phyloP scores from a whole-genome alignment of 2,329 filamentous ascomycete species.

The Allantophomopsis lycopodina region DNA sequence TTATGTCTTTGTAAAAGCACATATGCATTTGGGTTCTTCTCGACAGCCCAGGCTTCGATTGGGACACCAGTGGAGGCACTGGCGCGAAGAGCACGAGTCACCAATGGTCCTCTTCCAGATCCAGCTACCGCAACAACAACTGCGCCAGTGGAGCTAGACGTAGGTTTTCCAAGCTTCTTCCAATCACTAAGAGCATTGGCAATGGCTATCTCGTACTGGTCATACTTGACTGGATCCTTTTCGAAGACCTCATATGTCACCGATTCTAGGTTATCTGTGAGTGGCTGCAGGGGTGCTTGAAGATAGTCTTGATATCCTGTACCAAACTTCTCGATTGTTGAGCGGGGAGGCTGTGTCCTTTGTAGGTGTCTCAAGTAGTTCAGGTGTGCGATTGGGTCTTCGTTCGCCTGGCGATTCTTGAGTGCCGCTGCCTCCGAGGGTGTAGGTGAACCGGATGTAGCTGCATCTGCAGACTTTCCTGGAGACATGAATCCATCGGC shows the following conservation, averaged over 20 bases:
- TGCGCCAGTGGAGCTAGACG: constrained; percentile 53
- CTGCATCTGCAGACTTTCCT: constrained; percentile 24
- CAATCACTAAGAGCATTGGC: constrained; percentile 72
- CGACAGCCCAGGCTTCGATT: constrained; percentile 81
- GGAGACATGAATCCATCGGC: constrained; percentile 22
- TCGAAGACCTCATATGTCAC: constrained; percentile 98
- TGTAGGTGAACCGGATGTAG: constrained; percentile 31
- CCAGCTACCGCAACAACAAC: constrained; percentile 87
- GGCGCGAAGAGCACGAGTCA: constrained; percentile 74
- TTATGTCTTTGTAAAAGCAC: constrained; percentile 86
- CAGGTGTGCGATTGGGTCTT: constrained; percentile 51
- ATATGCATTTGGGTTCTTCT: constrained; percentile 97
- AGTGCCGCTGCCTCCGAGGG: constrained; percentile 48
- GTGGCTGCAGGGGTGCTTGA: constrained; percentile 83
- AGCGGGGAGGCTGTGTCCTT: constrained; percentile 57
- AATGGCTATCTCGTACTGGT: constrained; percentile 84
- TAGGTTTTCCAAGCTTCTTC: constrained; percentile 56
- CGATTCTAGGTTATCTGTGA: constrained; percentile 93
- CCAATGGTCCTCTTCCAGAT: constrained; percentile 81
- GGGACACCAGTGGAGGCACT: constrained; percentile 62
- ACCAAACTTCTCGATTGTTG: constrained; percentile 53
- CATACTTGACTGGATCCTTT: constrained; percentile 95
- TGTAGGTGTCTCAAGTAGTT: constrained; percentile 79
- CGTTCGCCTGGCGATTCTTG: constrained; percentile 28
- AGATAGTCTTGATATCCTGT: constrained; percentile 85